Evolutionary conservation across 73 alveolate species (phyloP).

Genomic region (Paramecium sexaurelia): DNA sequence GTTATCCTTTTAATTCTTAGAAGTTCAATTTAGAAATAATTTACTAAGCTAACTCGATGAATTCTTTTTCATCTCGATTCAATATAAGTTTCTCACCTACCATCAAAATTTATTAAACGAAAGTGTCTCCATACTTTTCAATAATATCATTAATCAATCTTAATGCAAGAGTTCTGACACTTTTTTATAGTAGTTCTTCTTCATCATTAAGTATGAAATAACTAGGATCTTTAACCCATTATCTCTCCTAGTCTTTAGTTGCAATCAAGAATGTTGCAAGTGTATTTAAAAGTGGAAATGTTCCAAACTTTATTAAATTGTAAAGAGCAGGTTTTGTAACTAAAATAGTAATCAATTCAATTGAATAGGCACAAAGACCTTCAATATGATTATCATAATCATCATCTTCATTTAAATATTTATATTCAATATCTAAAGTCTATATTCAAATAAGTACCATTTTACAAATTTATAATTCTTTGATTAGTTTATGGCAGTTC

Average conservation of each 20-base stretch:
- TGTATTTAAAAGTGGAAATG: conserved; percentile 54
- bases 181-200: conserved; percentile 51
- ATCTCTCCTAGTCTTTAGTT: conserved; percentile 51
- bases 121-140: conserved; percentile 53
- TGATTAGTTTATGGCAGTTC: neutral
- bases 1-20: conserved; percentile 32
- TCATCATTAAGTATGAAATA: conserved; percentile 59
- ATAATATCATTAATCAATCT: conserved; percentile 52
- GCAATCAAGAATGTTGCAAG: neutral
- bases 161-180: conserved; percentile 55
- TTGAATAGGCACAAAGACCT: conserved; percentile 51
- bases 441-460: neutral
- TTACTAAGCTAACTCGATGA: conserved; percentile 1
- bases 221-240: conserved; percentile 66
- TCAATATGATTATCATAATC: conserved; percentile 62
- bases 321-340: conserved; percentile 61
- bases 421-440: conserved; percentile 44
- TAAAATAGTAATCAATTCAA: conserved; percentile 59
- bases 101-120: conserved; percentile 30
- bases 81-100: conserved; percentile 62
- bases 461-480: neutral
- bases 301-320: conserved; percentile 47
- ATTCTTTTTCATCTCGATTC: conserved; percentile 49
- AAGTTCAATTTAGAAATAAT: neutral
- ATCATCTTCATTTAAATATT: conserved; percentile 64